These are phyloP conservation scores for Xylariales sp. DNA, from an alignment of 2,329 filamentous ascomycete species.

Conservation along the genomic window DNA sequence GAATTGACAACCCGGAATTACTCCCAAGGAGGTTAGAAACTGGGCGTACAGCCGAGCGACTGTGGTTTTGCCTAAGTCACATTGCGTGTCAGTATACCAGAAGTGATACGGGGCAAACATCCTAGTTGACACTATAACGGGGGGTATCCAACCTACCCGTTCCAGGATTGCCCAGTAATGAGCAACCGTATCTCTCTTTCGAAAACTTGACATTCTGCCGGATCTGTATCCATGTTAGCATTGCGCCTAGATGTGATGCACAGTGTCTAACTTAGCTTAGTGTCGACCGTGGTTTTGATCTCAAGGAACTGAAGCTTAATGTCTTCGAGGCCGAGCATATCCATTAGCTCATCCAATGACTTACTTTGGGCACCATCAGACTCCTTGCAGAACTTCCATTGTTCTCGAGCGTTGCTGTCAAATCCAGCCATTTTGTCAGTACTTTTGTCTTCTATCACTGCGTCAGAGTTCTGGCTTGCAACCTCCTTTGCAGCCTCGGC, in stretches of 20 bases:
- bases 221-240: slow-evolving; percentile 19
- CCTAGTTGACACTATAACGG: neutral
- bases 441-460: neutral
- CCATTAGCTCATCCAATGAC: slow-evolving; percentile 60
- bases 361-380: slow-evolving; percentile 44
- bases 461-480: neutral
- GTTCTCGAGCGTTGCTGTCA: slow-evolving; percentile 32
- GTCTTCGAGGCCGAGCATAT: slow-evolving; percentile 64
- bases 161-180: slow-evolving; percentile 68
- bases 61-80: slow-evolving; percentile 60
- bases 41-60: slow-evolving; percentile 66
- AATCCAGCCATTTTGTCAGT: neutral
- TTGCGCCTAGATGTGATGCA: neutral
- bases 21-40: slow-evolving; percentile 58
- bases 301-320: slow-evolving; percentile 61
- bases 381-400: slow-evolving; percentile 60
- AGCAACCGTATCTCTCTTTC: slow-evolving; percentile 56
- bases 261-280: slow-evolving; percentile 20
- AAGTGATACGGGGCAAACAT: neutral
- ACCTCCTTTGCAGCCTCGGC: neutral
- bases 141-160: slow-evolving; percentile 51
- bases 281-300: slow-evolving; percentile 62
- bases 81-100: slow-evolving; percentile 10
- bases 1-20: slow-evolving; percentile 56
- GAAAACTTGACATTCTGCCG: slow-evolving; percentile 52